Base-by-base conservation (phyloP, 1,284 basidiomycete genomes). In the Pholiota adiposa region DNA sequence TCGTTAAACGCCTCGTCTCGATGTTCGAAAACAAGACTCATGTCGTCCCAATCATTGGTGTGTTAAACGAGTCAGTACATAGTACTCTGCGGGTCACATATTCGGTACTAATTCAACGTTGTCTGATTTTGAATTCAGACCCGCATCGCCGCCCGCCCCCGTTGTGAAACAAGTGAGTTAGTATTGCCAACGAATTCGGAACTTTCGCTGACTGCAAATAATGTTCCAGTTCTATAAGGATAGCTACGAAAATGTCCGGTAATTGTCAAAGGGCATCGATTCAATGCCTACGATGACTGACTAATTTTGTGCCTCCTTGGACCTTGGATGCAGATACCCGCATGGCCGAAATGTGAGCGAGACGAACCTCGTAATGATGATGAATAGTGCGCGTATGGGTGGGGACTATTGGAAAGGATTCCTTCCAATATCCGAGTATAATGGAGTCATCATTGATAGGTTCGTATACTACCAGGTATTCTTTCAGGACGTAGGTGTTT, bases 361-460 rank as follows among this genome's bases (percentile, higher is more conserved):
- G 67, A 86, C 87, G 66, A 83, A 87, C 68, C 83, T 81, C 1
- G 69, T 92, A 21, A 81, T 89, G 23, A 78, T 93, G 52, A 83
- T 96, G 54, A 88, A 92, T 69, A 96, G 97, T 70, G 93, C 90
- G 4, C 79, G 97, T 83, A 87, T 93, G 73, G 79, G 85, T 29
- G 76, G 92, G 34, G 83, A 80, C 61, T 89, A 83, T 66, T 97
- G 92, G 90, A 75, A 79, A 56, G 85, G 86, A 43, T 92, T 88
- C 71, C 81, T 90, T 79, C 78, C 81, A 0, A 67, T 78, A 21
- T 83, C 86, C 0, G 46, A 73, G 9, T 86, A 67, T 72, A 79
- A 79, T 60, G 86, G 85, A 40, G 93, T 96, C 31, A 83, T 88
- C 25, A 83, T 97, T 76, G 95, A 97, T 73, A 92, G 85, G 25